Base-by-base conservation (phyloP, 257 asterid genomes). In the Gentiana macrophylla region DNA sequence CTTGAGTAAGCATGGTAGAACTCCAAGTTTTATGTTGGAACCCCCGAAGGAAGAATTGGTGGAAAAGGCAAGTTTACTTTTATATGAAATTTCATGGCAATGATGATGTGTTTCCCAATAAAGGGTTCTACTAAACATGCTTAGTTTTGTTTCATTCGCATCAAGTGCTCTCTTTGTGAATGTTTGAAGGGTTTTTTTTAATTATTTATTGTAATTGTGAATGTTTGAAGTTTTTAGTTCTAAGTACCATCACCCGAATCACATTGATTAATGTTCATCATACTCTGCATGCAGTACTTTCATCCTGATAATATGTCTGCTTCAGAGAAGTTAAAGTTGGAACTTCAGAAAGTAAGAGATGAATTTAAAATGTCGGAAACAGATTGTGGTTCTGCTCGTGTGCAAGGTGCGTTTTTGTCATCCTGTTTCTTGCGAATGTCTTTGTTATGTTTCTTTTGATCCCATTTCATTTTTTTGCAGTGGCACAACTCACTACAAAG, bases 371-470 rank as follows among this genome's bases (percentile, higher is more conserved):
- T 79, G 79, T 85, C 99, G 3, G 94, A 88, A 59, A 81, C 95
- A 32, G 97, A 92, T 74, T 92, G 94, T 70, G 99, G 99, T 55
- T 92, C 97, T 68, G 79, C 95, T 60, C 94, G 95, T 62, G 91
- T 85, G 66, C 99, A 85, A 77, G 95, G 99, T 88, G 53, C 43
- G 63, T 62, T 15, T 12, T 46, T 0, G 24, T 24, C 24, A 24
- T 24, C 24, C 24, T 24, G 24, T 24, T 24, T 24, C 24, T 24
- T 24, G 24, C 24, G 24, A 24, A 24, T 24, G 24, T 24, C 24
- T 24, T 24, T 24, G 24, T 24, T 24, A 24, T 24, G 24, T 24
- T 24, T 24, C 24, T 24, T 24, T 24, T 24, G 24, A 24, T 24
- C 24, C 24, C 24, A 24, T 24, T 24, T 24, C 24, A 0, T 24